Evolutionary conservation across 2,329 filamentous ascomycete genomes (phyloP).

Genomic region (Fusarium heterosporum): DNA sequence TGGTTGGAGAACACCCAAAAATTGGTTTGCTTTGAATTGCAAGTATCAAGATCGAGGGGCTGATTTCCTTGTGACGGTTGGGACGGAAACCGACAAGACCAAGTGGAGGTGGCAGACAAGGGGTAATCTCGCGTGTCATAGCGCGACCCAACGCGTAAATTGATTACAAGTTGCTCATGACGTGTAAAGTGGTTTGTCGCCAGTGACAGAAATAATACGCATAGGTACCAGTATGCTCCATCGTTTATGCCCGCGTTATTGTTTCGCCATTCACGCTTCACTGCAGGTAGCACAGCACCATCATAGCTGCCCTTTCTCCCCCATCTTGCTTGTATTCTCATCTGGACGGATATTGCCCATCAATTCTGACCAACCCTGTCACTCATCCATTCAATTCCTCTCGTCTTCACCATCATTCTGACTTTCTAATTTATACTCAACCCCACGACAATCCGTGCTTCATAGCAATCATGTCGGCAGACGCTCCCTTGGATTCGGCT

Average conservation of each 20-base stretch:
- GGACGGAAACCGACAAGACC: slow-evolving; percentile 35
- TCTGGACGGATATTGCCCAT: slow-evolving; percentile 16
- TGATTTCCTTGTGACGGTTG: slow-evolving; percentile 35
- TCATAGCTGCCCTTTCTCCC: slow-evolving; percentile 19
- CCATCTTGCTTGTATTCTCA: slow-evolving; percentile 17
- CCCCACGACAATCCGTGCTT: not conserved
- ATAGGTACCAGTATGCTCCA: rapidly evolving
- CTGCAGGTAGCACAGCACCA: not conserved
- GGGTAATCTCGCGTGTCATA: slow-evolving; percentile 44
- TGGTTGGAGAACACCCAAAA: slow-evolving; percentile 2
- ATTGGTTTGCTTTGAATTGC: slow-evolving; percentile 12
- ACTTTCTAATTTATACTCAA: not conserved
- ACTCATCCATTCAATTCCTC: slow-evolving; percentile 1
- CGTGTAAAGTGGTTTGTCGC: slow-evolving; percentile 53
- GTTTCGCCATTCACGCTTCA: slow-evolving; percentile 13
- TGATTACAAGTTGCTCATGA: slow-evolving; percentile 50
- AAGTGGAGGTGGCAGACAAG: slow-evolving; percentile 36
- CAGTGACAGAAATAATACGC: slow-evolving; percentile 11
- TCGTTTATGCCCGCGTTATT: slow-evolving; percentile 29
- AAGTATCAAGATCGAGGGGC: slow-evolving; percentile 40
- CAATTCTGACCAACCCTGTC: slow-evolving; percentile 7
- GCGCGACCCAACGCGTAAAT: slow-evolving; percentile 59
- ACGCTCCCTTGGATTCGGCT: slow-evolving; percentile 50
- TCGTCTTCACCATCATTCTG: not conserved
- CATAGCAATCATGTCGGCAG: slow-evolving; percentile 53